Evolutionary conservation across 2,329 filamentous ascomycete genomes (phyloP).

Genomic region (Verticillium isaacii): DNA sequence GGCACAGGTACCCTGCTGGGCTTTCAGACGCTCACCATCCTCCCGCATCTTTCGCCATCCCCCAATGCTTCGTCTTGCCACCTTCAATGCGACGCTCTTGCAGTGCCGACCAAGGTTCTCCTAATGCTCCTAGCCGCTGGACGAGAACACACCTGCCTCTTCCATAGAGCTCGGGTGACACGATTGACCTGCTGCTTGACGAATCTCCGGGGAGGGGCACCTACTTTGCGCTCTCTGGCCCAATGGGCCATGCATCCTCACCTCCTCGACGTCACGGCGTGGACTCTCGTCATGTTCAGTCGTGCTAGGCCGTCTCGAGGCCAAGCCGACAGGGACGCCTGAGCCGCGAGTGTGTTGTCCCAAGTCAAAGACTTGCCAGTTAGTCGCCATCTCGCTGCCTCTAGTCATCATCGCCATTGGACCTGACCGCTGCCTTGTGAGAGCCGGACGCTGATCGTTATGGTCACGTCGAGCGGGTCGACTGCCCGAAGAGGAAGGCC

Average conservation of each 20-base stretch:
- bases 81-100: neutral
- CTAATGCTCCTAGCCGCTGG: neutral
- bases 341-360: neutral
- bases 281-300: neutral
- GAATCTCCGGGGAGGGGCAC: neutral
- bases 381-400: neutral
- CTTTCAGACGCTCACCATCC: neutral
- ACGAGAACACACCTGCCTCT: neutral
- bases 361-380: neutral
- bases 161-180: neutral
- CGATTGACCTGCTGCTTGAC: neutral
- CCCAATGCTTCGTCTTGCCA: neutral
- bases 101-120: neutral
- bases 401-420: neutral
- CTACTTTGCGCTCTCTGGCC: neutral
- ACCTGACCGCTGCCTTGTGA: neutral
- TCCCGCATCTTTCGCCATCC: neutral
- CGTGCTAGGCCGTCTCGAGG: neutral
- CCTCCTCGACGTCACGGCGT: neutral
- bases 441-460: neutral
- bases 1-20: neutral
- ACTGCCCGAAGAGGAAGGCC: neutral
- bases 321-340: neutral
- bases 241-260: neutral
- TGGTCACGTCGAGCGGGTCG: neutral